These are phyloP conservation scores for Xerocomus nothofagi DNA, from an alignment of 1,284 basidiomycete genomes.

Conservation along the genomic window DNA sequence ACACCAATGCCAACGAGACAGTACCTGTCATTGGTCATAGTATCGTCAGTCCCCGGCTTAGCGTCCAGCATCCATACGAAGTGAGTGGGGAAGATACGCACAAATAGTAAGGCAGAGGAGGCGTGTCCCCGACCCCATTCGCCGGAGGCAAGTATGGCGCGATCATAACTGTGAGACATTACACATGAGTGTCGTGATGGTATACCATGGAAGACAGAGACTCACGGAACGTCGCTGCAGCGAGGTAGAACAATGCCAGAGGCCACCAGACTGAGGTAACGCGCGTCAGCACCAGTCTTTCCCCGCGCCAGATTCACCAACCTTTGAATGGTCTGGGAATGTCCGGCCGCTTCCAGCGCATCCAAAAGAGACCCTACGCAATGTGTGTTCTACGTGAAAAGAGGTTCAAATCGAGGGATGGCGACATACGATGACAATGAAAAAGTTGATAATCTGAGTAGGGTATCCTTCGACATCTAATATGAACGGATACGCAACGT, in stretches of 20 bases:
- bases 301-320: slow-evolving; percentile 2
- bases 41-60: background rate
- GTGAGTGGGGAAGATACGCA: slow-evolving; percentile 27
- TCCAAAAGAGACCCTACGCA: slow-evolving; percentile 55
- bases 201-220: background rate
- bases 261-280: slow-evolving; percentile 52
- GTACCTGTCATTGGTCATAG: slow-evolving; percentile 38
- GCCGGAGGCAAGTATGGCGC: slow-evolving; percentile 57
- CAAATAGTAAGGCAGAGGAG: slow-evolving; percentile 60
- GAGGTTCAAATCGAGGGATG: too few species aligned
- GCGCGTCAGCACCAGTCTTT: background rate
- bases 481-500: slow-evolving; percentile 52
- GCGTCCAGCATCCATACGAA: background rate
- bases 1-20: slow-evolving; percentile 56
- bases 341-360: slow-evolving; percentile 51
- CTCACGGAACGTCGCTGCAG: slow-evolving; percentile 51
- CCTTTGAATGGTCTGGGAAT: slow-evolving; percentile 57
- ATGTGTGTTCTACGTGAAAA: background rate
- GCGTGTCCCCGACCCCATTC: slow-evolving; percentile 56
- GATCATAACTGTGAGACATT: slow-evolving; percentile 43
- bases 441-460: slow-evolving; percentile 54
- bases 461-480: slow-evolving; percentile 62
- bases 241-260: slow-evolving; percentile 55
- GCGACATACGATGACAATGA: slow-evolving; percentile 47
- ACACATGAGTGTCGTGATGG: background rate